A percentile compares a stretch with the other conserved stretches of the same genome.
These are phyloP conservation scores for Saccharomycopsis sp. DNA, from an alignment of 805 yeast genomes.

Conservation along the genomic window DNA sequence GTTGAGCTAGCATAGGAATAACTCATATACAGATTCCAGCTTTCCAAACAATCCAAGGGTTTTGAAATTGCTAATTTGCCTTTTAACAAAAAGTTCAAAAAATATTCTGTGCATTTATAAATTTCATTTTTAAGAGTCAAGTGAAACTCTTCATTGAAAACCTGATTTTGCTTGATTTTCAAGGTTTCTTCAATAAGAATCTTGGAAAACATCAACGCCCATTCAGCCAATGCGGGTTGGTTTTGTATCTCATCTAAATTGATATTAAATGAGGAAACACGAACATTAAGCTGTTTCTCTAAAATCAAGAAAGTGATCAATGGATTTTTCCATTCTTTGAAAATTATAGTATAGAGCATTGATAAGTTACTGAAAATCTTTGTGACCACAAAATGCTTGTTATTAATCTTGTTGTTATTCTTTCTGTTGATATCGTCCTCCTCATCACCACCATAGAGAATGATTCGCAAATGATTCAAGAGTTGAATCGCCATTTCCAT, in stretches of 20 bases:
- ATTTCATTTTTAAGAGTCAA: too few relatives aligned
- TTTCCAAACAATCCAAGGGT: conserved; percentile 3
- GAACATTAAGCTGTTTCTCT: too few relatives aligned
- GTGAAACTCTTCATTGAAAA: conserved; percentile 22
- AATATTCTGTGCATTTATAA: too few relatives aligned
- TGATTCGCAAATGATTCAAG: neutral
- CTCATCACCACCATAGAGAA: neutral
- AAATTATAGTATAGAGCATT: conserved; percentile 33
- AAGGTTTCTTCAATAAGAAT: conserved; percentile 42
- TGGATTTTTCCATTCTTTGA: conserved; percentile 32
- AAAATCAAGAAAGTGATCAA: conserved; percentile 22
- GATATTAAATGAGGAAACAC: too few relatives aligned
- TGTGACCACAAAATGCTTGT: conserved; percentile 33
- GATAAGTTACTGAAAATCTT: conserved; percentile 50
- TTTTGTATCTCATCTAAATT: too few relatives aligned
- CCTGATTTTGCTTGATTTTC: conserved; percentile 24
- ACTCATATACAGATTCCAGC: conserved; percentile 5
- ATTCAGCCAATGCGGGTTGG: neutral
- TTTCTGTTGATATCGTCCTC: neutral
- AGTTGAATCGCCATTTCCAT: neutral
- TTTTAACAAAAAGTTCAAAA: too few relatives aligned
- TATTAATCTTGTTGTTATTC: neutral
- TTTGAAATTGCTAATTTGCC: conserved; percentile 31
- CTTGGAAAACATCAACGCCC: conserved; percentile 29
- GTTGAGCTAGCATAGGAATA: conserved; percentile 5